These are phyloP conservation scores for Amoebophrya sp. DNA, from an alignment of 169 alveolate species.

Conservation along the genomic window DNA sequence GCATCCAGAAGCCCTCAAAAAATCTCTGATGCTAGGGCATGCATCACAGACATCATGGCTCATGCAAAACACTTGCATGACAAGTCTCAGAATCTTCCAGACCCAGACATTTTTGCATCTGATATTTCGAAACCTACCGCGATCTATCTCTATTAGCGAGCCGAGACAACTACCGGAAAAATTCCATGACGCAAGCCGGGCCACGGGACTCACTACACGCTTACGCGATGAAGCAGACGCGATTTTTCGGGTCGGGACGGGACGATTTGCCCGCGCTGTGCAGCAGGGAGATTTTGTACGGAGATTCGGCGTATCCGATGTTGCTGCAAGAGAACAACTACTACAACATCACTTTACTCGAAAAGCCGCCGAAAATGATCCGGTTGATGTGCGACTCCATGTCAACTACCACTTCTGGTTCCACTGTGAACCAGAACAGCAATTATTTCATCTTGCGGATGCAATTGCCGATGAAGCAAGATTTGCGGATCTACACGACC, in stretches of 20 bases:
- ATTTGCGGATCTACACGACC: neutral
- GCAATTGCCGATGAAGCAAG: neutral
- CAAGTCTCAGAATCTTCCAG: too few species aligned
- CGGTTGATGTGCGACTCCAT: neutral
- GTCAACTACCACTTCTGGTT: too few species aligned
- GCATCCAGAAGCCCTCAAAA: too few species aligned
- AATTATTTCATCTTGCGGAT: neutral
- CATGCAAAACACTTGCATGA: too few species aligned
- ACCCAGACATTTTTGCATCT: too few species aligned
- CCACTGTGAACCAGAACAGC: neutral
- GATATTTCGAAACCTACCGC: neutral
- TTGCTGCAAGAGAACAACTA: neutral
- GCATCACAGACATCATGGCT: too few species aligned
- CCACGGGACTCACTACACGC: too few species aligned
- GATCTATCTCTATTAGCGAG: neutral
- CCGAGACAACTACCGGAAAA: neutral
- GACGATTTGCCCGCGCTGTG: neutral
- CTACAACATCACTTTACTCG: neutral
- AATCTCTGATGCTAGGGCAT: too few species aligned
- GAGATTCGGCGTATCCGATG: neutral
- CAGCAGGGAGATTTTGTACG: neutral
- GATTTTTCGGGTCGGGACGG: neutral
- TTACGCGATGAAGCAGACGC: neutral
- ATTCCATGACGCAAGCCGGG: neutral
- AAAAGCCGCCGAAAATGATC: neutral